Conservation (phyloP, 1,284 basidiomycete species). For the Ceratobasidium theobromae region DNA sequence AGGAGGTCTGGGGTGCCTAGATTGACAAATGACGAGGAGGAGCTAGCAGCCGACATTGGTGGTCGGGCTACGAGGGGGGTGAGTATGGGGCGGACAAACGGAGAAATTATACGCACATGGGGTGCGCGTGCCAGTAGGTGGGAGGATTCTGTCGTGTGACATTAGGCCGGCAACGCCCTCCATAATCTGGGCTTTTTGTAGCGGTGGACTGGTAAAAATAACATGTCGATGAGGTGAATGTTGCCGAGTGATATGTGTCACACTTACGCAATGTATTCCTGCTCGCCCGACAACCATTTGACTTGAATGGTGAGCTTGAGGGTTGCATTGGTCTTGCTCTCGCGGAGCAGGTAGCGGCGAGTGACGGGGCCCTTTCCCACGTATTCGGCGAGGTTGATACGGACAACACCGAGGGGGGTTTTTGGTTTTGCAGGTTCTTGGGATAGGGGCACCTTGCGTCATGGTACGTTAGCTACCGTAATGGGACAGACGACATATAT, state of each 20-base stretch:
- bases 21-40: slow-evolving; percentile 10
- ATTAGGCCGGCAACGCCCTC: slow-evolving; percentile 64
- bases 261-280: slow-evolving; percentile 54
- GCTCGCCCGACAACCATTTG: slow-evolving; percentile 58
- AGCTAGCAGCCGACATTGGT: not conserved
- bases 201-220: slow-evolving; percentile 50
- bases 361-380: slow-evolving; percentile 63
- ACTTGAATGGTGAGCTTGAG: slow-evolving; percentile 69
- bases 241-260: not conserved
- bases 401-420: slow-evolving; percentile 56
- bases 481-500: slow-evolving; percentile 29
- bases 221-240: not conserved
- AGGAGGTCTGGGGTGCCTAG: slow-evolving; percentile 11
- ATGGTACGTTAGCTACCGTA: not conserved
- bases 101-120: slow-evolving; percentile 13
- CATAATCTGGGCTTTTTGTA: slow-evolving; percentile 69
- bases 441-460: slow-evolving; percentile 3
- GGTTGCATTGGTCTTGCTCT: slow-evolving; percentile 78
- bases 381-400: slow-evolving; percentile 76
- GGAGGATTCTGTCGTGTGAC: slow-evolving; percentile 51
- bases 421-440: slow-evolving; percentile 20
- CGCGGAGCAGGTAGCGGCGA: slow-evolving; percentile 66
- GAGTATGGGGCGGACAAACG: not conserved
- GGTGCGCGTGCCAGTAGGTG: slow-evolving; percentile 28
- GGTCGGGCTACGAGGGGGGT: slow-evolving; percentile 7